phyloP scores from a whole-genome alignment of 2,329 filamentous ascomycete genomes.

The Cryphonectria nitschkei region DNA sequence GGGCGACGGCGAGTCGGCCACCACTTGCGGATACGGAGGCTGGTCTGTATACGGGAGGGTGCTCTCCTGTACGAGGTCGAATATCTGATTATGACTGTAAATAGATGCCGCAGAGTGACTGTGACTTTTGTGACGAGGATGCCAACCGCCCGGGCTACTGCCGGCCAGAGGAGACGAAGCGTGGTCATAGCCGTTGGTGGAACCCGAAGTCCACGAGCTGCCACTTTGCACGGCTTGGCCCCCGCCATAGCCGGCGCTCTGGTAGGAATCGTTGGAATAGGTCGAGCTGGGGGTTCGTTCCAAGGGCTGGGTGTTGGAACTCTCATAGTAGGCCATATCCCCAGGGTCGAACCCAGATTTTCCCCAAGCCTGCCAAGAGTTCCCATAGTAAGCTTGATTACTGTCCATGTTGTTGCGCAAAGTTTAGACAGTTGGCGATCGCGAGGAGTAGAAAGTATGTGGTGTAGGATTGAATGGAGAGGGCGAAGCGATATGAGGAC shows the following conservation, averaged over 20 bases:
- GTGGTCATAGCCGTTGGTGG: not conserved
- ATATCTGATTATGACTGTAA: not conserved
- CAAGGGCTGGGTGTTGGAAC: not conserved
- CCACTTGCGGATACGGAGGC: not conserved
- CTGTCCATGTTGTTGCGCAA: not conserved
- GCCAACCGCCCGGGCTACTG: not conserved
- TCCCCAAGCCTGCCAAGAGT: not conserved
- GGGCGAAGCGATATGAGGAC: not conserved
- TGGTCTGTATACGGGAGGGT: constrained; percentile 1
- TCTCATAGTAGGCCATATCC: not conserved
- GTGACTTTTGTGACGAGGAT: not conserved
- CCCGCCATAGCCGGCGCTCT: constrained; percentile 5
- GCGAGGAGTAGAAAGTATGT: not conserved
- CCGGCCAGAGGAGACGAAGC: not conserved
- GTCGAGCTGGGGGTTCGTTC: not conserved
- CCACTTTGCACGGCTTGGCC: constrained; percentile 22
- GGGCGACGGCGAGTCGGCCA: not conserved
- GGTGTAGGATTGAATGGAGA: not conserved
- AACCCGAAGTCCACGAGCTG: constrained; percentile 13
- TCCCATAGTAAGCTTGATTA: not conserved
- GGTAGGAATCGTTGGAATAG: not conserved
- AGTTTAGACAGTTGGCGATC: not conserved
- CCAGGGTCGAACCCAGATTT: not conserved
- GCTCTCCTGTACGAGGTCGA: not conserved
- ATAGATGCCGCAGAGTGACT: not conserved